Conservation (phyloP, 768 basidiomycete genomes). For the Crucibulum laeve region DNA sequence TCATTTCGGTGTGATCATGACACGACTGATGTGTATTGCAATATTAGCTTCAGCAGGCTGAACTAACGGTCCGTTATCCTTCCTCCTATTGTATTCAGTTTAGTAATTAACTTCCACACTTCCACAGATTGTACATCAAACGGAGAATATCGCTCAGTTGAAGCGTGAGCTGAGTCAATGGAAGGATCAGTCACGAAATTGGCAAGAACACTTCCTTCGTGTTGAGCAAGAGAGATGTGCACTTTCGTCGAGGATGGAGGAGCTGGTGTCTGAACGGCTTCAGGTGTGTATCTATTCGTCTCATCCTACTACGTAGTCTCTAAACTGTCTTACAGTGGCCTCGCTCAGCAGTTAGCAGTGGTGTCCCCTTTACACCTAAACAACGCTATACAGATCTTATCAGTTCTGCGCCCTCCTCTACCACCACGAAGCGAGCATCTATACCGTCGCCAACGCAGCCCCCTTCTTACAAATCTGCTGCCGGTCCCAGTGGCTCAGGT, state of each 20-base stretch:
- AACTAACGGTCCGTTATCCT: slow-evolving; percentile 41
- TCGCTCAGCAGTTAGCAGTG: slow-evolving; percentile 6
- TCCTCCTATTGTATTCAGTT: slow-evolving; percentile 2
- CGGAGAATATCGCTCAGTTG: slow-evolving; percentile 56
- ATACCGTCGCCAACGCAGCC: slow-evolving; percentile 24
- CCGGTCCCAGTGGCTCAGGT: slow-evolving; percentile 19
- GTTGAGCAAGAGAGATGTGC: slow-evolving; percentile 66
- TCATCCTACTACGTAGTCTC: neutral
- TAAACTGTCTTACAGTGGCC: slow-evolving; percentile 8
- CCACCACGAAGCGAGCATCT: slow-evolving; percentile 20
- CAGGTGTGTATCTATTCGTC: slow-evolving; percentile 37
- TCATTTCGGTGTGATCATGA: neutral
- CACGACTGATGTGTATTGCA: slow-evolving; percentile 4
- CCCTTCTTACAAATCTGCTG: slow-evolving; percentile 21
- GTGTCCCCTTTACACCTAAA: slow-evolving; percentile 30
- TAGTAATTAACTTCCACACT: neutral
- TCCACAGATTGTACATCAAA: slow-evolving; percentile 51
- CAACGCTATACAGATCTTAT: slow-evolving; percentile 15
- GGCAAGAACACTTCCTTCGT: slow-evolving; percentile 78
- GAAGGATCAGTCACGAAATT: slow-evolving; percentile 72
- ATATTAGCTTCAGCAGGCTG: slow-evolving; percentile 48
- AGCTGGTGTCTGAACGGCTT: slow-evolving; percentile 48
- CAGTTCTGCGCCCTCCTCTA: slow-evolving; percentile 24
- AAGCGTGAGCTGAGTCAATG: slow-evolving; percentile 64
- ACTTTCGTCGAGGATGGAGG: slow-evolving; percentile 53